Base-by-base conservation (phyloP, 441 rosid genomes). In the Mallotus repandus region DNA sequence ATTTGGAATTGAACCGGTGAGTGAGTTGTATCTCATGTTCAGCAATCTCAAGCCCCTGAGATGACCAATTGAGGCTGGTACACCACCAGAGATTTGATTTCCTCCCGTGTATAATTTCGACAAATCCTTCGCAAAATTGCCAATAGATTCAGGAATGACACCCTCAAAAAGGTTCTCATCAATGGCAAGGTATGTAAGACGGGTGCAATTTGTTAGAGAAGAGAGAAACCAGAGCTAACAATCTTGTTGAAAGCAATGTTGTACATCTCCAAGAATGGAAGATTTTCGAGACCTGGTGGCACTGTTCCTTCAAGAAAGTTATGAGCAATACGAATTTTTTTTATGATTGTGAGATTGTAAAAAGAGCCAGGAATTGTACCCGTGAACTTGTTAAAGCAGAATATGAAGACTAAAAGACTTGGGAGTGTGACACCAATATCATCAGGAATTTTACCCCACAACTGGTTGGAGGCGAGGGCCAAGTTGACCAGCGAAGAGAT, bases 361-460 rank as follows among this genome's bases (percentile, higher is more conserved):
- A 88, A 22, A 74, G 89, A 86, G 45, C 76, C 74, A 29, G 89
- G 89, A 61, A 86, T 81, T 32, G 61, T 45, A 11, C 88, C 92
- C 0, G 71, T 82, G 80, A 88, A 86, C 21, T 84, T 80, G 68
- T 88, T 88, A 50, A 83, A 4, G 77, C 89, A 85, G 22, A 76
- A 41, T 74, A 81, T 83, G 75, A 88, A 70, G 38, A 12, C 69
- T 29, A 75, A 75, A 64, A 86, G 87, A 74, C 86, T 88, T 54
- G 88, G 91, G 54, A 88, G 85, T 15, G 54, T 83, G 5, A 80
- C 78, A 55, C 86, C 91, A 35, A 86, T 56, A 80, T 84, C 77
- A 5, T 71, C 25, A 11, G 89, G 91, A 79, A 88, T 59, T 59
- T 72, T 59, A 41, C 91, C 89, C 77, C 81, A 69, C 5, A 86